Base-by-base conservation (phyloP, 2,329 filamentous ascomycete genomes). In the Talaromyces sp. region DNA sequence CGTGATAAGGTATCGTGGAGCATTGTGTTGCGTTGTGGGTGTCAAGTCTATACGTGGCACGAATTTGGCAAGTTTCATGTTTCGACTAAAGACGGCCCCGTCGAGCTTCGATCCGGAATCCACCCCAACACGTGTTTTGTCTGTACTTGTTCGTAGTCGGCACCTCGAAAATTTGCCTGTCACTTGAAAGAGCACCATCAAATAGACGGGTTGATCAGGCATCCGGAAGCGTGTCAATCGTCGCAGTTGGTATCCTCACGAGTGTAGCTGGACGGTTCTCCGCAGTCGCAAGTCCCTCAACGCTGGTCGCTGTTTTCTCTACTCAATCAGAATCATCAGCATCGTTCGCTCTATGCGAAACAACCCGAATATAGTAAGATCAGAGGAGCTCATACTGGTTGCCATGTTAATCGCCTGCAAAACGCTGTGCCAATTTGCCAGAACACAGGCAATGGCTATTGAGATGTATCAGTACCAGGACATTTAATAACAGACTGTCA, bases 361-460 rank as follows among this genome's bases (percentile, higher is more conserved):
- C 10, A 25, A 17, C 19, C 31, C 54, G 40, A 36, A 22, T 25
- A n/a, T 27, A 34, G 34, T n/a, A 40, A 58, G n/a, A 29, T 25
- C 34, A 2, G n/a, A 17, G 10, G 17, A 34, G 51, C 64, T 78
- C 84, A 78, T 81, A 88, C 86, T 81, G 63, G 85, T 88, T 63
- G 87, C 87, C 83, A 89, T 88, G 67, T 83, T 83, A 66, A 89
- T 88, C 53, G 87, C 86, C 61, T 85, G 79, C 58, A 89, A 75
- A 31, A 89, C 87, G 70, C 86, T 88, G 62, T 87, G 84, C 87
- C 87, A 89, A 72, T 89, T 89, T 45, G 85, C 84, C 72, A 89
- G 80, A n/a, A 89, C 87, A 54, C 84, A 85, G 63, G 87, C 87
- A 65, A 89, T 85, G 67, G 86, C 86, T 86, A 74, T 27, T 19